These are phyloP conservation scores for Xylaria nigripes DNA, from an alignment of 495 filamentous ascomycete species.

Conservation along the genomic window DNA sequence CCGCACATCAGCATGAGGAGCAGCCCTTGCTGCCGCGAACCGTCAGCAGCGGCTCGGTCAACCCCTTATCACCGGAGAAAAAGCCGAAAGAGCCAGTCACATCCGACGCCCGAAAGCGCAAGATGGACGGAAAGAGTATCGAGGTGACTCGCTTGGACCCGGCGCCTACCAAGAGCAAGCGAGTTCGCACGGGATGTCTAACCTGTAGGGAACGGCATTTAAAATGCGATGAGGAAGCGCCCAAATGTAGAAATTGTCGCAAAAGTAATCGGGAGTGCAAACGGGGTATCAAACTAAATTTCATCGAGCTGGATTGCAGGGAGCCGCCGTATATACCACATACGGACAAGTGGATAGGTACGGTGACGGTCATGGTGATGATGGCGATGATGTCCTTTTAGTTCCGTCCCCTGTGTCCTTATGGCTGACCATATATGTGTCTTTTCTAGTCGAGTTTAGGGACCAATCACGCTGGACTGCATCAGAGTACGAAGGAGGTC, in stretches of 20 bases:
- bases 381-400: background rate
- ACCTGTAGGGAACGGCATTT: slow-evolving; percentile 66
- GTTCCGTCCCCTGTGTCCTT: background rate
- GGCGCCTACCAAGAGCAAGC: slow-evolving; percentile 50
- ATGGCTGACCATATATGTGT: slow-evolving; percentile 14
- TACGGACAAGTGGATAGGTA: slow-evolving; percentile 60
- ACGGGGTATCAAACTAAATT: slow-evolving; percentile 82
- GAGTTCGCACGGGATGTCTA: slow-evolving; percentile 69
- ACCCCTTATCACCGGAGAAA: slow-evolving; percentile 21
- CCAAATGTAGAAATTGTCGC: slow-evolving; percentile 75
- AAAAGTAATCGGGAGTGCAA: slow-evolving; percentile 84
- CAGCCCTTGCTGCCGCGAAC: slow-evolving; percentile 28
- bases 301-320: slow-evolving; percentile 74
- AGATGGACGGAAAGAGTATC: slow-evolving; percentile 18
- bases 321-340: slow-evolving; percentile 54
- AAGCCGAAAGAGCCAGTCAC: slow-evolving; percentile 13
- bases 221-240: slow-evolving; percentile 70
- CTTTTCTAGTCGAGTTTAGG: slow-evolving; percentile 53
- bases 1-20: slow-evolving; percentile 22
- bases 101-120: slow-evolving; percentile 13
- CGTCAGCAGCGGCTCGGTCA: slow-evolving; percentile 24
- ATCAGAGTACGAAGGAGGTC: slow-evolving; percentile 80
- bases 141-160: slow-evolving; percentile 22
- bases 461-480: slow-evolving; percentile 91
- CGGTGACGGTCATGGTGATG: background rate